Conservation (phyloP, 1,139 yeast genomes). For the Pichia sp. region DNA sequence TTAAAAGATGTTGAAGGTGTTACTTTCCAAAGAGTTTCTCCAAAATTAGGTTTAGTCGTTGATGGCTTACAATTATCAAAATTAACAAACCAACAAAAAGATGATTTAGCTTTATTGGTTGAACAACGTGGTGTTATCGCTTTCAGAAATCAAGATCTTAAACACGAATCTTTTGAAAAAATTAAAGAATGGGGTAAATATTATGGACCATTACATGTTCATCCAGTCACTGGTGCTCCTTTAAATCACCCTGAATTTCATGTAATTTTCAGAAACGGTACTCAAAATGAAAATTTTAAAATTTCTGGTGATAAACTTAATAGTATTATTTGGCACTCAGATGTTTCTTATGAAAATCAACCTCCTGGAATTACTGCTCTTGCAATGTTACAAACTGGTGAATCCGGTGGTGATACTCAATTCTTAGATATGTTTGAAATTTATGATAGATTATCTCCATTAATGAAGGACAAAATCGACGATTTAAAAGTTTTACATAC, state of each 20-base stretch:
- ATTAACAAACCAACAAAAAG: constrained; percentile 1
- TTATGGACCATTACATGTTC: constrained; percentile 66
- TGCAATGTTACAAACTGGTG: constrained; percentile 34
- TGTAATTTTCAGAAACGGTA: constrained; percentile 51
- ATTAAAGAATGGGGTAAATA: constrained; percentile 51
- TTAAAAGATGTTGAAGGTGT: constrained; percentile 40
- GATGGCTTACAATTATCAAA: not conserved
- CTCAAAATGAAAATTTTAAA: constrained; percentile 32
- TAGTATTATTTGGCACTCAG: constrained; percentile 55
- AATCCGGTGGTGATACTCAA: constrained; percentile 62
- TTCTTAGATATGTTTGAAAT: constrained; percentile 61
- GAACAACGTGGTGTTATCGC: constrained; percentile 55
- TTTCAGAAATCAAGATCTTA: constrained; percentile 61
- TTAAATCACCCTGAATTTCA: constrained; percentile 53
- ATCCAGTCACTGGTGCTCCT: constrained; percentile 72
- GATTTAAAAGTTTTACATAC: constrained; percentile 60
- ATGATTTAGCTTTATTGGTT: constrained; percentile 4
- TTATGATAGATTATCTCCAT: constrained; percentile 61
- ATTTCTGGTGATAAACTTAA: constrained; percentile 35
- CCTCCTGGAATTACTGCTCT: constrained; percentile 66
- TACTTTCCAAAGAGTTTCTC: constrained; percentile 37
- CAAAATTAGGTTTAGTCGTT: constrained; percentile 54
- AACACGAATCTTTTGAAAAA: constrained; percentile 39
- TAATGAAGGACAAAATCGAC: constrained; percentile 47
- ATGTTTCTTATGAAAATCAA: constrained; percentile 63